A percentile compares a stretch with the other conserved stretches of the same genome.
phyloP scores from a whole-genome alignment of 257 asterid genomes.

The Solanum gracilifrons region DNA sequence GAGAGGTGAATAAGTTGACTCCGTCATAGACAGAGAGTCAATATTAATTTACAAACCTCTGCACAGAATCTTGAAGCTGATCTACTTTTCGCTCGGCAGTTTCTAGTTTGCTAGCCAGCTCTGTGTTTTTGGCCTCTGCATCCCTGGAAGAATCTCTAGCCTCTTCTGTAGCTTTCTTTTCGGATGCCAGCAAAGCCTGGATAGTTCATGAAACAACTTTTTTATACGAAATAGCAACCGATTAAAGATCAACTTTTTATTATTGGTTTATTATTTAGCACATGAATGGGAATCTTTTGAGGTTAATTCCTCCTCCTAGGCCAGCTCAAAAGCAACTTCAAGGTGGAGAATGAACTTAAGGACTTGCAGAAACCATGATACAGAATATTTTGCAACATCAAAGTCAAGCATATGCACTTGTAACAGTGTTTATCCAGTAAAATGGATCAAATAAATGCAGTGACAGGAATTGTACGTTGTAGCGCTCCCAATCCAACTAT shows the following conservation, averaged over 20 bases:
- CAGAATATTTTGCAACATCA: background rate
- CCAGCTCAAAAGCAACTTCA: background rate
- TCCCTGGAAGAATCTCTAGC: slow-evolving; percentile 48
- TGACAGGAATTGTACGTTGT: background rate
- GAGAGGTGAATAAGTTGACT: background rate
- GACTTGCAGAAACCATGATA: background rate
- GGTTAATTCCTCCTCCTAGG: background rate
- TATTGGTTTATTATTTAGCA: background rate
- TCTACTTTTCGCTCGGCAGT: slow-evolving; percentile 61
- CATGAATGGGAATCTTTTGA: background rate
- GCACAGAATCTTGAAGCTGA: slow-evolving; percentile 78
- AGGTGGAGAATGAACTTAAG: background rate
- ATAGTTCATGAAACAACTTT: slow-evolving; percentile 3
- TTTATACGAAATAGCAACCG: background rate
- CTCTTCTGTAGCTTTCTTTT: slow-evolving; percentile 61
- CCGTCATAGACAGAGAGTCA: background rate
- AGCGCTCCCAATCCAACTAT: background rate
- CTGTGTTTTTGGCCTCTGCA: slow-evolving; percentile 52
- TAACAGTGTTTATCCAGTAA: background rate
- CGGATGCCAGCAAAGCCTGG: slow-evolving; percentile 68
- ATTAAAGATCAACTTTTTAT: background rate
- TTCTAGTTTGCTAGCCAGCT: slow-evolving; percentile 53
- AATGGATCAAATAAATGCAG: background rate
- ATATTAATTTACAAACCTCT: slow-evolving; percentile 39
- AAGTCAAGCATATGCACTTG: background rate